Conservation (phyloP, 75 land plant species). For the Picea glauca region DNA sequence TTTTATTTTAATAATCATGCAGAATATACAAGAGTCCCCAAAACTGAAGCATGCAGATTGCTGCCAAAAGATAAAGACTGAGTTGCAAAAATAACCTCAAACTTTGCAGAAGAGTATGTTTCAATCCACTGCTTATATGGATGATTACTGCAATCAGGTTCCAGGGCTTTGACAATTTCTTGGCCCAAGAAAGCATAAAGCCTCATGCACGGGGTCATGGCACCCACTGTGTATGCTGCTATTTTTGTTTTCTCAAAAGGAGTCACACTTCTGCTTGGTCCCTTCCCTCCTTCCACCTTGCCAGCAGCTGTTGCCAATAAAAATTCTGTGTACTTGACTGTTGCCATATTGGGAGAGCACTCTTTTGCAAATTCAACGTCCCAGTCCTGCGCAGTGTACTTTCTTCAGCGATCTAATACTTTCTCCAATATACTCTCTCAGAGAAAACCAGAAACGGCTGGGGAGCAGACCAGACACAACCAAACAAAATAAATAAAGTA, state of each 20-base stretch:
- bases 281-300: constrained; percentile 55
- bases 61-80: not conserved
- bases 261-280: constrained; percentile 51
- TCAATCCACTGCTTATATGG: constrained; percentile 82
- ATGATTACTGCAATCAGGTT: constrained; percentile 28
- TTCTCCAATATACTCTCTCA: not conserved
- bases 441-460: not conserved
- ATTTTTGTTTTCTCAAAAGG: constrained; percentile 59
- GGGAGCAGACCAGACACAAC: not conserved
- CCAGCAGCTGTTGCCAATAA: constrained; percentile 71
- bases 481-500: constrained; percentile 7
- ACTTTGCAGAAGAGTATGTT: constrained; percentile 64
- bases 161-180: constrained; percentile 35
- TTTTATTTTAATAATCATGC: not conserved
- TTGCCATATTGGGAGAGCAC: constrained; percentile 41
- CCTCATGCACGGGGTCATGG: constrained; percentile 96
- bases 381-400: constrained; percentile 51
- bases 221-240: constrained; percentile 83
- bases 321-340: constrained; percentile 70
- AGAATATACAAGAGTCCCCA: constrained; percentile 2
- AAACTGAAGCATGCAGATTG: not conserved
- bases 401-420: constrained; percentile 5
- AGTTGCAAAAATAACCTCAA: constrained; percentile 46
- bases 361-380: constrained; percentile 45
- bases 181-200: constrained; percentile 81